Evolutionary conservation across 768 basidiomycete species (phyloP), one percentile per base, ranked within the genome.

Genomic region (Tubosaeta sp.): DNA sequence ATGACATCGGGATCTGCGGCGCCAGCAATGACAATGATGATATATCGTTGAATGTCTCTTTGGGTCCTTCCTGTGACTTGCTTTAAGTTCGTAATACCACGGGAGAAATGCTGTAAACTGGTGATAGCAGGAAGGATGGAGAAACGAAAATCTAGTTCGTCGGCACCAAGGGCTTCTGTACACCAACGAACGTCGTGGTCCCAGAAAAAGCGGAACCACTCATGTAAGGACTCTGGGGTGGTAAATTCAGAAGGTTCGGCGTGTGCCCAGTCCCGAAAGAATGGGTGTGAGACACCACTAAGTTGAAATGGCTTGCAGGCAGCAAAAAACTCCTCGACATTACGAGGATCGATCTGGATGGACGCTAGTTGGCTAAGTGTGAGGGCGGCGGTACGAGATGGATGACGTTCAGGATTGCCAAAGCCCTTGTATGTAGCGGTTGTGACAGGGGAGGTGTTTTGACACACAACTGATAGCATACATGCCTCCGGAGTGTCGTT

Each of bases 31-130:
- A 72, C 56, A 4, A 63, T 25, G 13, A 78, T 42, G 3, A 77
- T 50, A 48, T 67, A 70, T 7, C 56, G 51, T 55, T 77, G 66
- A 1, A 76, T 61, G 19, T 77, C 67, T 1, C 70, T 48, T 46
- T 76, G 69, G n/a, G 71, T 69, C 7, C 64, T 32, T 2, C 75
- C 72, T 7, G 73, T 71, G 0, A 74, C 70, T 48, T 78, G 76
- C 43, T 76, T 76, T 17, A 78, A 43, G 8, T 59, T 57, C 5
- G 70, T 72, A 14, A 78, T 71, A 0, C 76, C 71, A 13, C 65
- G 60, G 7, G 59, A 46, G 47, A 75, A 77, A 32, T 75, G 74
- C 17, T 65, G 56, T 44, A 65, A 69, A 4, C 72, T 71, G n/a
- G 43, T 51, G 26, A 52, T 29, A 2, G 44, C 37, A 3, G 31